These are phyloP conservation scores for Paecilomyces sp. DNA, from an alignment of 2,329 filamentous ascomycete genomes.

Conservation along the genomic window DNA sequence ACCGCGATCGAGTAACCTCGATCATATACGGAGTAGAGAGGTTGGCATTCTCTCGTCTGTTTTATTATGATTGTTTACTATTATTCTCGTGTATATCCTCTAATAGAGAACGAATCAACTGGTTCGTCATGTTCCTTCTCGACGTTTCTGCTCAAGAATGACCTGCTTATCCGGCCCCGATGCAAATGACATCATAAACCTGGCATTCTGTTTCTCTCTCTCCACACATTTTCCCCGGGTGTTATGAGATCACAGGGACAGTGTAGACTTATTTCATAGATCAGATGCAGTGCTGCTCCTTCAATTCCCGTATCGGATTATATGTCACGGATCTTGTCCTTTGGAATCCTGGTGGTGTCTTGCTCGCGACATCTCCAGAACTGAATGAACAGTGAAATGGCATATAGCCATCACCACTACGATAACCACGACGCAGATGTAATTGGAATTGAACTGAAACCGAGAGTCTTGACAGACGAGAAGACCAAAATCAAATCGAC, in stretches of 20 bases:
- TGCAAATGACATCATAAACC: background rate
- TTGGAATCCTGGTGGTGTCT: background rate
- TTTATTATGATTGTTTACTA: background rate
- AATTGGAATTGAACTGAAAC: background rate
- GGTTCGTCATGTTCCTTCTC: background rate
- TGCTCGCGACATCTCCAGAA: background rate
- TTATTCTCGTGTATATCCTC: background rate
- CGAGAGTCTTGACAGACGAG: too few relatives aligned
- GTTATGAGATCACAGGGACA: too few relatives aligned
- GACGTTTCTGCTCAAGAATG: background rate
- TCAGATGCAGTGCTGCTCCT: background rate
- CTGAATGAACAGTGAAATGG: background rate
- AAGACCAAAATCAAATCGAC: background rate
- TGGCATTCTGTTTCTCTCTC: background rate
- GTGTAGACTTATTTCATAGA: background rate
- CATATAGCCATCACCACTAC: background rate
- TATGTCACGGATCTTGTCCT: background rate
- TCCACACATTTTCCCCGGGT: too few relatives aligned
- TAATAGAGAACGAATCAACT: too few relatives aligned
- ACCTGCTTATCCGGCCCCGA: background rate
- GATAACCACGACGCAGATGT: background rate
- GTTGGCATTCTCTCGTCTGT: background rate
- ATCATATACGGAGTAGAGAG: too few relatives aligned
- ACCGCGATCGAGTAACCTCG: too few relatives aligned
- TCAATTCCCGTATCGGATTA: background rate